Evolutionary conservation across 2,329 filamentous ascomycete genomes (phyloP).

Genomic region (Botrytis pseudocinerea): DNA sequence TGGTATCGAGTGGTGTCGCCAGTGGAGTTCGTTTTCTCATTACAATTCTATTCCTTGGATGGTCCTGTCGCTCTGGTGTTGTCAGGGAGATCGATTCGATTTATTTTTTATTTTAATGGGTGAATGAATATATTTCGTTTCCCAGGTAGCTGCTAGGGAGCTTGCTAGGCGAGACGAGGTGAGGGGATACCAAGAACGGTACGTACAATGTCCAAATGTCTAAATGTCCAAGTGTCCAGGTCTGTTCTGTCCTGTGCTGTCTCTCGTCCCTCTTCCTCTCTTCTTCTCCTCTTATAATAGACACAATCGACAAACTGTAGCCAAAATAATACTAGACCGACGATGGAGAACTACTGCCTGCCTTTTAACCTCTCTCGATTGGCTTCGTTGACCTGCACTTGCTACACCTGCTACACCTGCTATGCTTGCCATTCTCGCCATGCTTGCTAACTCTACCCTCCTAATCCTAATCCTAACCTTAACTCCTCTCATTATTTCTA

Average conservation of each 20-base stretch:
- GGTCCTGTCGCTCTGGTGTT: slow-evolving; percentile 24
- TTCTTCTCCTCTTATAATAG: neutral
- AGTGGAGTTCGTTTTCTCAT: slow-evolving; percentile 23
- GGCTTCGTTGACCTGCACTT: neutral
- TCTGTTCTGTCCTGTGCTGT: neutral
- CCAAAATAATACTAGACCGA: neutral
- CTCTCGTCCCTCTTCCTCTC: neutral
- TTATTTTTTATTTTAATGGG: too few relatives aligned
- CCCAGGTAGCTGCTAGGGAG: neutral
- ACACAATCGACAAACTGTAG: neutral
- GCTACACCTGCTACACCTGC: neutral
- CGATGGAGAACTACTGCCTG: neutral
- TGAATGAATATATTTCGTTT: slow-evolving; percentile 18
- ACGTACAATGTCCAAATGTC: neutral
- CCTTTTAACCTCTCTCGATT: neutral
- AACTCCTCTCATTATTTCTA: neutral
- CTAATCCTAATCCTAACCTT: neutral
- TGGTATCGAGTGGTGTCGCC: slow-evolving; percentile 21
- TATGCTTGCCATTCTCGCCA: neutral
- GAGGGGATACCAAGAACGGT: neutral
- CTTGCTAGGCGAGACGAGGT: neutral
- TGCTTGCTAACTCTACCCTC: neutral
- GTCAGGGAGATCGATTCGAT: slow-evolving; percentile 15
- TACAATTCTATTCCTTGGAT: slow-evolving; percentile 22
- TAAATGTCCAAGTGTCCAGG: neutral